phyloP scores from a whole-genome alignment of 345 rosid species.

The Mangifera indica region DNA sequence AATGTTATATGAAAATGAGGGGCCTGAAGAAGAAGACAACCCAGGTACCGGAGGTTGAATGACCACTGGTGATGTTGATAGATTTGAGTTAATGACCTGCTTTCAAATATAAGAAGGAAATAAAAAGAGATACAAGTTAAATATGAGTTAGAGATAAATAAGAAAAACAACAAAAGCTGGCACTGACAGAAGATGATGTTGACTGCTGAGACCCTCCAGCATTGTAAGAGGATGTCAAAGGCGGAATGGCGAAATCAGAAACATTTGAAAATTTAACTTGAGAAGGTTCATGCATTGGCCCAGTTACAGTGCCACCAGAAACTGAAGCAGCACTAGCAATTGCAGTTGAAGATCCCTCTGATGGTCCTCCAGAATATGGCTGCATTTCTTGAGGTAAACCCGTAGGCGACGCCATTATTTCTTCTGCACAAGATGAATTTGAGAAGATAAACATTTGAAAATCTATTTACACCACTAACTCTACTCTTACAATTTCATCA shows the following conservation, averaged over 20 bases:
- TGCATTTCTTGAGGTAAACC: constrained; percentile 30
- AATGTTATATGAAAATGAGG: constrained; percentile 21
- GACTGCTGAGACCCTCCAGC: constrained; percentile 16
- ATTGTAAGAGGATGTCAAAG: constrained; percentile 27
- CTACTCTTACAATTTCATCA: neutral
- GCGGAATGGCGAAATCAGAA: constrained; percentile 22
- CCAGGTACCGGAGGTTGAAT: constrained; percentile 22
- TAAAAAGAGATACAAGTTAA: neutral
- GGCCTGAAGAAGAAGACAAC: constrained; percentile 12
- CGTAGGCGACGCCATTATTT: constrained; percentile 26
- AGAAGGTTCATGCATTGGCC: constrained; percentile 18
- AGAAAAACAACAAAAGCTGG: neutral
- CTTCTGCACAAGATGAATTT: constrained; percentile 11
- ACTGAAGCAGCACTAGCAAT: constrained; percentile 13
- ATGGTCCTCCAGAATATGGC: constrained; percentile 16
- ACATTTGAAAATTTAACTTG: constrained; percentile 24
- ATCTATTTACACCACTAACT: neutral
- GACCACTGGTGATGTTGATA: constrained; percentile 12
- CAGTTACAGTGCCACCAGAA: constrained; percentile 8
- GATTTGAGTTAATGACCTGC: constrained; percentile 27
- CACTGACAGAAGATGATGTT: constrained; percentile 18
- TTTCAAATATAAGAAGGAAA: neutral
- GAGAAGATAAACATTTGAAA: neutral
- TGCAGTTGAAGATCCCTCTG: constrained; percentile 14
- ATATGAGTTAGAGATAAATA: neutral